Percentiles rank a stretch among this genome's conserved stretches.
Conservation (phyloP, 1,284 basidiomycete species). For the Cutaneotrichosporon curvatum region DNA sequence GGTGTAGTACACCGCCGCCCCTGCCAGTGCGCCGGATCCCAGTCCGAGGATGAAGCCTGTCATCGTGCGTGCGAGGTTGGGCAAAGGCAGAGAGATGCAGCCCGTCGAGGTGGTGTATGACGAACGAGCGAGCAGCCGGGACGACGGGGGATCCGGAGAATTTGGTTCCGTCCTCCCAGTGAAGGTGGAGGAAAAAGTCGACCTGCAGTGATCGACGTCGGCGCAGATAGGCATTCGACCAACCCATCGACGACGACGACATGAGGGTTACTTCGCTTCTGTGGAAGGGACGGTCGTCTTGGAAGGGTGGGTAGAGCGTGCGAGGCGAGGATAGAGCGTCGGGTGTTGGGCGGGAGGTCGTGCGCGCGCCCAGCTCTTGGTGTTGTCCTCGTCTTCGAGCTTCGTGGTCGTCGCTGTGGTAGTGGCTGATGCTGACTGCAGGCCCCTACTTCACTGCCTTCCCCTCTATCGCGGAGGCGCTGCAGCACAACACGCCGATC, state of each 20-base stretch:
- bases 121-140: too few species aligned
- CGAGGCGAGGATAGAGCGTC: neutral
- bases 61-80: slow-evolving; percentile 20
- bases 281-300: slow-evolving; percentile 42
- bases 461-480: slow-evolving; percentile 76
- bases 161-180: slow-evolving; percentile 10
- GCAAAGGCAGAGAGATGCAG: neutral
- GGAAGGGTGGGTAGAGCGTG: slow-evolving; percentile 46
- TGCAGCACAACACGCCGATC: slow-evolving; percentile 77
- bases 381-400: too few species aligned
- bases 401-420: neutral
- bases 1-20: slow-evolving; percentile 43
- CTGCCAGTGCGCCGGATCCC: slow-evolving; percentile 36
- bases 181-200: slow-evolving; percentile 15
- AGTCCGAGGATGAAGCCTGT: slow-evolving; percentile 40
- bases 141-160: neutral
- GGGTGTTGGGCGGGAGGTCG: neutral
- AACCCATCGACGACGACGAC: neutral
- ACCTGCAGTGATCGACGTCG: neutral
- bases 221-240: neutral
- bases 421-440: slow-evolving; percentile 36
- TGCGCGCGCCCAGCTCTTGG: too few species aligned
- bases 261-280: slow-evolving; percentile 16
- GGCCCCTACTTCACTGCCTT: slow-evolving; percentile 95
- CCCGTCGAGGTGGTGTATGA: slow-evolving; percentile 1